Evolutionary conservation across 2,329 filamentous ascomycete genomes (phyloP), one percentile per base, ranked within the genome.

Genomic region (Penicillium brasilianum): DNA sequence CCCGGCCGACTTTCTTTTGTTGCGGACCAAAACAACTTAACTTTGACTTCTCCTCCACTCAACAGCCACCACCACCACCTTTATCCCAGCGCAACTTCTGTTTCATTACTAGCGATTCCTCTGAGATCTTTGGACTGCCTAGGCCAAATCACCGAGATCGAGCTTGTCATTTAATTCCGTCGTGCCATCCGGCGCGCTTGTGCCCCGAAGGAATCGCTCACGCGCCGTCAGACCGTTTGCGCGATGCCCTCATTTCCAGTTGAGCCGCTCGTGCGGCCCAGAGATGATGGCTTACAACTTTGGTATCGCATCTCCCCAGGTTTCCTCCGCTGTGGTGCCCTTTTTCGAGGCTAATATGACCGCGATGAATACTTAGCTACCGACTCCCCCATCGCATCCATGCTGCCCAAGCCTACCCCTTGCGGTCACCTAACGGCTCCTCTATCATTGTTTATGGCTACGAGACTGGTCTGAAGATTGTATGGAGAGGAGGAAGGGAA

Each of bases 401-500:
- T 74, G 77, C 78, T 58, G 81, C 85, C 13, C 81, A 82, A 71
- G 78, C 84, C 65, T 89, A 89, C 69, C 87, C 87, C 6, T 72
- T 84, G 39, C 79, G 80, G 63, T 80, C 85, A 20, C 82, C 85
- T 22, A 88, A 88, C 73, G 85, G 85, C 71, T 88, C 87, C 3
- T 85, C 83, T 2, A 78, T 89, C 60, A 78, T 88, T 48, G 69
- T 89, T 13, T 88, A 87, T 66, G 87, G 83, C 50, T 83, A 88
- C 65, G 82, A 84, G 44, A 79, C 78, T 44, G 87, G 87, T 5
- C 67, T 90, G 22, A 82, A 82, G 59, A 75, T 89, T 52, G 66
- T 87, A 32, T 89, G 87, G 87, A 80, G 84, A 73, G 86, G 86
- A 46, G 87, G 87, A 4, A 80, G 78, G 32, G 75, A 77, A 0